Base-by-base conservation (phyloP, 2,329 filamentous ascomycete species). In the Elsinoe necatrix region DNA sequence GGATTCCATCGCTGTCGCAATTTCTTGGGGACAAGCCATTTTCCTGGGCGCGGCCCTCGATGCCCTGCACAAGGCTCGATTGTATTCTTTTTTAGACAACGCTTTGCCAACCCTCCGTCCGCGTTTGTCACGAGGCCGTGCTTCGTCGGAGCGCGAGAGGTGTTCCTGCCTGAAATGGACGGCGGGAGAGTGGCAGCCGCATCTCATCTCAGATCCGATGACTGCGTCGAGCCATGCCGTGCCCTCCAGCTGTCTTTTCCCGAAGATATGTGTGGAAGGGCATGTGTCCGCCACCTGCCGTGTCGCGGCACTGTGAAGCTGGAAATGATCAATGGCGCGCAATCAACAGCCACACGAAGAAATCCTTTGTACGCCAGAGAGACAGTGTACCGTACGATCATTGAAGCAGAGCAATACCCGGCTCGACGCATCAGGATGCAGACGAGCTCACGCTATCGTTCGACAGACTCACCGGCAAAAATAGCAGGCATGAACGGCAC, bases 1-100 rank as follows among this genome's bases (percentile, higher is more conserved):
- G 41, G 21, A 25, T 25, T 25, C 41, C 14, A 23, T n/a, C 20
- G 11, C 41, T 45, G 41, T 25, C 41, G 34, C 41, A 45, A 45
- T 45, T 20, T 45, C 41, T 45, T 25, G 20, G 34, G 34, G 18
- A 18, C 45, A 34, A 31, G 45, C 29, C 45, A 34, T 31, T 31
- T 29, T 50, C 45, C 43, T 48, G 43, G 43, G 43, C 43, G 43
- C 11, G n/a, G n/a, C n/a, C n/a, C n/a, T 9, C 43, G 43, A 48
- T 48, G 43, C 12, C 18, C 43, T 29, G 43, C 43, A 20, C 23
- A 29, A 29, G 23, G 14, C 25, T 29, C 43, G 43, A 48, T 48
- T 29, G 43, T 23, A 48, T 20, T 48, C n/a, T 48, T 20, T 48
- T 9, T 48, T 20, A 23, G 23, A 48, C 41, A 43, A 4, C 14